Evolutionary conservation across 306 rosid genomes (phyloP), one percentile per base, ranked within the genome.

Genomic region (Casuarina cunninghamiana): DNA sequence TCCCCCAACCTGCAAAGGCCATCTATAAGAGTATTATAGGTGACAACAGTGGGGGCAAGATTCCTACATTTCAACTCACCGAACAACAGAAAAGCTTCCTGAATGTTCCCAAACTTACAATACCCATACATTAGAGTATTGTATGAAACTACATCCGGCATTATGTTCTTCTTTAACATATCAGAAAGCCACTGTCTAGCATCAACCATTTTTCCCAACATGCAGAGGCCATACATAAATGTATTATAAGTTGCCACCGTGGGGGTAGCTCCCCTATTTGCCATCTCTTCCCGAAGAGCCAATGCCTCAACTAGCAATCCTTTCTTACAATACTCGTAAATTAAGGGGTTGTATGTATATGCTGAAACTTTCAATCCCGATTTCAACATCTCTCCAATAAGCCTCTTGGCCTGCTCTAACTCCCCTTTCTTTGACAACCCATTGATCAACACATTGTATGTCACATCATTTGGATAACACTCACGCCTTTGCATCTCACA

Each of bases 11-110:
- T 83, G 81, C 93, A 89, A 79, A 84, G 82, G 61, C 97, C 94
- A 69, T 91, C 89, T 32, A 91, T 85, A 80, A 93, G 97, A 2
- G 89, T 87, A 81, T 93, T 93, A 80, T 88, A 93, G 5, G 98
- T 93, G 68, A 89, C 74, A 17, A 86, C 81, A 55, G 84, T 84
- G 26, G 98, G 90, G 21, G 69, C 58, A 17, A 91, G 84, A 49
- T 83, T 78, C 75, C 70, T 84, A 50, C 73, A 38, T 66, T 61
- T 76, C 57, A 88, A 86, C 84, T 93, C 91, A 43, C 66, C 80
- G 78, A 89, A 83, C 76, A 93, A 70, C 37, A 80, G 83, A 84
- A 91, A 87, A 58, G 94, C 94, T 74, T 87, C 87, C 75, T 63
- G 65, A 65, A 89, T 51, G 73, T 74, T 77, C 49, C 90, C 94